Percentiles rank a stretch among this genome's conserved stretches.
Evolutionary conservation across 176 grass and related monocot species (phyloP).

Genomic region (Dendrocalamus sinicus): DNA sequence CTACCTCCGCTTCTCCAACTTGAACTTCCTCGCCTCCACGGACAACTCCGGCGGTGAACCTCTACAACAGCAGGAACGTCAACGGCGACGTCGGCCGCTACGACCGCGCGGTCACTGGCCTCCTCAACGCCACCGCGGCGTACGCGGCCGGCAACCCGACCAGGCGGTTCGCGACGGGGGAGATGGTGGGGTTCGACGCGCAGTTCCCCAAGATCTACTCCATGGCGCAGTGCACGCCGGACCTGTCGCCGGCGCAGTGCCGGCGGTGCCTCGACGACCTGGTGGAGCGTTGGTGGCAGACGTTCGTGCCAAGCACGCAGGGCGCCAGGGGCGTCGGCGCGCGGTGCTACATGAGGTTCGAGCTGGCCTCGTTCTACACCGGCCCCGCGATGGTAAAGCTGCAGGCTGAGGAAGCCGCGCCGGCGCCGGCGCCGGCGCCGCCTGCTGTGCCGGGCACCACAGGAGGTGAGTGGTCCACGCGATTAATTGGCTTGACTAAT

Average conservation of each 20-base stretch:
- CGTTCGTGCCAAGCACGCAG: conserved; percentile 3
- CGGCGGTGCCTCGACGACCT: conserved; percentile 32
- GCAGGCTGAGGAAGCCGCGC: not conserved
- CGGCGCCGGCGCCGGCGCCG: not conserved
- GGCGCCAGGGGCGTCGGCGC: conserved; percentile 35
- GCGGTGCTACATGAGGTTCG: conserved; percentile 44
- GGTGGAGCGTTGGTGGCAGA: not conserved
- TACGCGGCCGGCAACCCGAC: conserved; percentile 25
- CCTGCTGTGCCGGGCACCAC: not conserved
- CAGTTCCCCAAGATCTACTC: conserved; percentile 44
- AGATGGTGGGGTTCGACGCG: conserved; percentile 1
- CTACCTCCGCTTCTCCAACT: not conserved
- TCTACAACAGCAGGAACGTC: not conserved
- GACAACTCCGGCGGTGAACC: not conserved
- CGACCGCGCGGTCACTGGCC: not conserved
- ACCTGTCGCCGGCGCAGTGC: conserved; percentile 17
- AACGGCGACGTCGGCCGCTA: not conserved
- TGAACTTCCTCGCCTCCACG: conserved; percentile 28
- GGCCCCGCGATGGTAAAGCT: not conserved
- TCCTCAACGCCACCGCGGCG: conserved; percentile 30
- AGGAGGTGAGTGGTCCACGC: not conserved
- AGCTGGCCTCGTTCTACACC: conserved; percentile 29
- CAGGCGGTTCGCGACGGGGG: conserved; percentile 33
- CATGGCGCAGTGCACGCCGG: conserved; percentile 46
- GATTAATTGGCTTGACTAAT: not conserved